Evolutionary conservation across 345 rosid genomes (phyloP).

Genomic region (Citrus sinensis): DNA sequence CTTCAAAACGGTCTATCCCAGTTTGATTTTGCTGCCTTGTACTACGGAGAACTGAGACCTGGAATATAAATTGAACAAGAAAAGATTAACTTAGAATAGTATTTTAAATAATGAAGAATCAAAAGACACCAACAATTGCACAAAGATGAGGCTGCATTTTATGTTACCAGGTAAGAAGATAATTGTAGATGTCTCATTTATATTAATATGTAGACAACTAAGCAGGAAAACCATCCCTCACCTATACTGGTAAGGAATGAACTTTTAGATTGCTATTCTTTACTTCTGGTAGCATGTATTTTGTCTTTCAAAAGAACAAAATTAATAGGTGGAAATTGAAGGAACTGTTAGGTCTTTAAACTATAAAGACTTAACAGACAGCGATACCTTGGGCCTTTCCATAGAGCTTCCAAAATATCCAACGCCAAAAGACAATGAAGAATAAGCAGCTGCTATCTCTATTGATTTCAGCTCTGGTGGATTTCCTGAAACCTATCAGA

Average conservation of each 20-base stretch:
- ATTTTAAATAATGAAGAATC: not conserved
- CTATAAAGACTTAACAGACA: not conserved
- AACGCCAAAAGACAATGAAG: constrained; percentile 77
- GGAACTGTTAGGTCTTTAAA: not conserved
- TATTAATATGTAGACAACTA: not conserved
- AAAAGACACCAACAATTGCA: not conserved
- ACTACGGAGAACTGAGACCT: constrained; percentile 71
- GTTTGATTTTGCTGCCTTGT: constrained; percentile 31
- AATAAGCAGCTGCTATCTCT: constrained; percentile 89
- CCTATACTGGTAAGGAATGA: not conserved
- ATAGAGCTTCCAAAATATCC: constrained; percentile 88
- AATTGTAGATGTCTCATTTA: not conserved
- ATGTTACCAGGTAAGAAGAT: not conserved
- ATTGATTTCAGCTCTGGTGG: constrained; percentile 56
- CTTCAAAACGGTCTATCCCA: constrained; percentile 75
- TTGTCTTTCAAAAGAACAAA: too few relatives aligned
- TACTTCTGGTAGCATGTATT: not conserved
- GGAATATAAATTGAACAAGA: constrained; percentile 22
- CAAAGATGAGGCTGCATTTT: not conserved
- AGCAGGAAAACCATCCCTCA: not conserved
- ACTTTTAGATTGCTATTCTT: not conserved
- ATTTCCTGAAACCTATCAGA: constrained; percentile 46
- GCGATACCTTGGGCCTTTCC: constrained; percentile 75
- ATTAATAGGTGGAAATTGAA: not conserved
- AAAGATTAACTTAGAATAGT: not conserved